These are phyloP conservation scores for Coccomyxa sp. DNA, from an alignment of 139 green algal species.

Conservation along the genomic window DNA sequence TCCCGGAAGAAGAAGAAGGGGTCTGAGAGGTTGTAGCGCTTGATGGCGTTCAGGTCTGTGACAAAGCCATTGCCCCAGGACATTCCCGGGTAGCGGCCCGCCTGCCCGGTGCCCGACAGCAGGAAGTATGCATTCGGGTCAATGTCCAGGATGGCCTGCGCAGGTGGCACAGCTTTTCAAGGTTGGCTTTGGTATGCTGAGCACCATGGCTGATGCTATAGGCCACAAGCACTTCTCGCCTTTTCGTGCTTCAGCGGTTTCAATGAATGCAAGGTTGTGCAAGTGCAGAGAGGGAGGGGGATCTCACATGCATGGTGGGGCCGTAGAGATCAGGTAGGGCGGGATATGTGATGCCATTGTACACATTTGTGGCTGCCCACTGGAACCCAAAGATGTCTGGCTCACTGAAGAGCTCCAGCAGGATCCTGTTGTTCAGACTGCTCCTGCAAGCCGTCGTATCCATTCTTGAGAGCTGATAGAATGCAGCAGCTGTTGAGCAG, in stretches of 20 bases:
- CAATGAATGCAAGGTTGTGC: too few relatives aligned
- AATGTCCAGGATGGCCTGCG: not conserved
- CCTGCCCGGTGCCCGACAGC: not conserved
- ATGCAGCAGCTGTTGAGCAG: too few relatives aligned
- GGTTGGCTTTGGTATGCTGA: too few relatives aligned
- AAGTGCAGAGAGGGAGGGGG: too few relatives aligned
- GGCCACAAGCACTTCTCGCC: too few relatives aligned
- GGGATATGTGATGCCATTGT: not conserved
- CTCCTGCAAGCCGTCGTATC: too few relatives aligned
- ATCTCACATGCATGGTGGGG: not conserved
- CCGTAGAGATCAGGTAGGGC: not conserved
- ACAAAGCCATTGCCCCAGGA: not conserved
- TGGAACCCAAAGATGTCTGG: not conserved
- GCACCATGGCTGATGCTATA: too few relatives aligned
- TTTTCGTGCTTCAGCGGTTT: too few relatives aligned
- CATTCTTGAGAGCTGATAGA: too few relatives aligned
- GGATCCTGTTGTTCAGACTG: not conserved
- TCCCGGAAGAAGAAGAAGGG: not conserved
- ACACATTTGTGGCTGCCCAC: not conserved
- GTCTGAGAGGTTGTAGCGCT: not conserved
- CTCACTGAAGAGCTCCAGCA: not conserved
- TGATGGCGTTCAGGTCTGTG: not conserved
- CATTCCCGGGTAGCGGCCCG: not conserved
- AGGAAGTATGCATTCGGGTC: not conserved
- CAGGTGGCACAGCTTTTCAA: too few relatives aligned